phyloP scores from a whole-genome alignment of 2,329 filamentous ascomycete genomes.

The Aspergillus ustus region DNA sequence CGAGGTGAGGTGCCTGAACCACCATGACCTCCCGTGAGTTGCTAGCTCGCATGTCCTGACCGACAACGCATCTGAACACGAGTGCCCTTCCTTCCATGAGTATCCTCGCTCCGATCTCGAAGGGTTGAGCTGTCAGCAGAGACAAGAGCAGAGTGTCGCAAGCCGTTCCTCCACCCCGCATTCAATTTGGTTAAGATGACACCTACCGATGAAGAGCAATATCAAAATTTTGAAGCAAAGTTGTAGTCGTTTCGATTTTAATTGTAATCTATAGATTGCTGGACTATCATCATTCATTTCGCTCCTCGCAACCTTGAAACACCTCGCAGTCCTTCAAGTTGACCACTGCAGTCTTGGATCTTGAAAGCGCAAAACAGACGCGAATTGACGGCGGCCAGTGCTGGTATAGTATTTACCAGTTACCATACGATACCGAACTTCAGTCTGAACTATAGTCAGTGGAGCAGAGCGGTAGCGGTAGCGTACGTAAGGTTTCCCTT shows the following conservation, averaged over 20 bases:
- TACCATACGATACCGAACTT: conserved; percentile 7
- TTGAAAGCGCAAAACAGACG: neutral
- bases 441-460: neutral
- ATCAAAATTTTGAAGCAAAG: neutral
- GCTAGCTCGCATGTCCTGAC: conserved; percentile 6
- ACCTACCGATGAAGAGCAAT: neutral
- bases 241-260: neutral
- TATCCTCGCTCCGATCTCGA: neutral
- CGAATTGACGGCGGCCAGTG: neutral
- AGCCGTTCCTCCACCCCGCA: conserved; percentile 33
- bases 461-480: neutral
- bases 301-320: neutral
- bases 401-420: neutral
- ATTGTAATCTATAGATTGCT: neutral
- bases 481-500: conserved; percentile 10
- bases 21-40: neutral
- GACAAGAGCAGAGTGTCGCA: neutral
- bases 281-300: neutral
- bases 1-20: neutral
- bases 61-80: conserved; percentile 7
- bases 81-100: neutral
- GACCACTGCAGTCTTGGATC: neutral
- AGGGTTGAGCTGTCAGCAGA: conserved; percentile 3
- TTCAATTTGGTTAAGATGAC: conserved; percentile 17
- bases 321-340: neutral